phyloP scores from a whole-genome alignment of 148 eudicot species.

The Rhododendron simsii region DNA sequence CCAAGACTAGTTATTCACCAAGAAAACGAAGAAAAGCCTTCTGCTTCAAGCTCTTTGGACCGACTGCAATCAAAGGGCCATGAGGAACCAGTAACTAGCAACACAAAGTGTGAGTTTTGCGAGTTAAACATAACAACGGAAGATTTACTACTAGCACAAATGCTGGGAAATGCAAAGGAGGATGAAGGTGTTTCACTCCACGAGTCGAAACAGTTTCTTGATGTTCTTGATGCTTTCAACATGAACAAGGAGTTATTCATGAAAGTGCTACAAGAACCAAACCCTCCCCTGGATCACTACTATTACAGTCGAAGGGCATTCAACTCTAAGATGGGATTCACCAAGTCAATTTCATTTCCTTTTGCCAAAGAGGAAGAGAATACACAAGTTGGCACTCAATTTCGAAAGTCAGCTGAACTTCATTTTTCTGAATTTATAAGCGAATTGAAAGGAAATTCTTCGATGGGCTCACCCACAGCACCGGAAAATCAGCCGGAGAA shows the following conservation, averaged over 20 bases:
- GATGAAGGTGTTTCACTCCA: constrained; percentile 31
- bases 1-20: background rate
- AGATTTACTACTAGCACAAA: background rate
- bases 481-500: constrained; percentile 16
- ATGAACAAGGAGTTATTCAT: constrained; percentile 47
- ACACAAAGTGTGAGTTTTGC: constrained; percentile 29
- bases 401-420: background rate
- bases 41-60: constrained; percentile 10
- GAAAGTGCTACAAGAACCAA: constrained; percentile 43
- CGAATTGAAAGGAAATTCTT: constrained; percentile 3
- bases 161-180: constrained; percentile 12
- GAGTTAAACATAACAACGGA: constrained; percentile 10
- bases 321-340: constrained; percentile 20
- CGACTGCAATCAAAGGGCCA: background rate
- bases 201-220: constrained; percentile 43
- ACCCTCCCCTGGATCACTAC: constrained; percentile 26
- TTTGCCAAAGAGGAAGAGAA: background rate
- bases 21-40: constrained; percentile 6
- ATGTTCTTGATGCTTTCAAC: constrained; percentile 42
- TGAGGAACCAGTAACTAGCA: background rate
- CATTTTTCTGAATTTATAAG: background rate
- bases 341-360: constrained; percentile 55
- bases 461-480: background rate
- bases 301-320: constrained; percentile 21
- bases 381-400: background rate